These are phyloP conservation scores for Globomyces pollinis-pini DNA, from an alignment of 192 early-diverging fungal genomes.

Conservation along the genomic window DNA sequence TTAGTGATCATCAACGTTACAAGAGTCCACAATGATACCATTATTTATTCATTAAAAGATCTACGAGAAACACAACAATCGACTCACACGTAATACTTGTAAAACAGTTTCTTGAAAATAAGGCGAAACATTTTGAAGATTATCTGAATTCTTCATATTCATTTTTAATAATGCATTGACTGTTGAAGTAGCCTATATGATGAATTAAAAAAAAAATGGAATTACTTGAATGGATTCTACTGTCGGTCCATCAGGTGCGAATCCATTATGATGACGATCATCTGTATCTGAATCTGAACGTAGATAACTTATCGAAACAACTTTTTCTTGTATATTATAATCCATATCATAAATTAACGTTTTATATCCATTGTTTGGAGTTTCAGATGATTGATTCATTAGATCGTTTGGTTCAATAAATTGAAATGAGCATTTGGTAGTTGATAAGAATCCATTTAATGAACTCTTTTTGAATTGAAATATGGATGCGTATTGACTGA, in stretches of 20 bases:
- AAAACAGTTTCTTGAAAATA: slow-evolving; percentile 21
- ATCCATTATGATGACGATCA: slow-evolving; percentile 18
- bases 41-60: background rate
- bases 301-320: slow-evolving; percentile 9
- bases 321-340: background rate
- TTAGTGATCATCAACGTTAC: no score
- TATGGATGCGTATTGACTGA: slow-evolving; percentile 22
- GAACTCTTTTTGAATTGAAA: background rate
- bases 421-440: background rate
- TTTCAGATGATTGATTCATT: background rate
- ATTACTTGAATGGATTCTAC: no score
- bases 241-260: background rate
- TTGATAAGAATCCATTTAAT: background rate
- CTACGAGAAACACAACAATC: slow-evolving; percentile 26
- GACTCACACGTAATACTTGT: slow-evolving; percentile 17
- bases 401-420: background rate
- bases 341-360: background rate
- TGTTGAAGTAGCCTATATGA: slow-evolving; percentile 18
- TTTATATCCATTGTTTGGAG: background rate
- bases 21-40: background rate
- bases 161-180: slow-evolving; percentile 18
- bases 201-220: background rate
- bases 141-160: background rate
- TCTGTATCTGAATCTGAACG: slow-evolving; percentile 21
- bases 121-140: background rate